Percentiles rank a stretch among this genome's conserved stretches.
phyloP scores from a whole-genome alignment of 306 rosid species.

The Quercus parvula region DNA sequence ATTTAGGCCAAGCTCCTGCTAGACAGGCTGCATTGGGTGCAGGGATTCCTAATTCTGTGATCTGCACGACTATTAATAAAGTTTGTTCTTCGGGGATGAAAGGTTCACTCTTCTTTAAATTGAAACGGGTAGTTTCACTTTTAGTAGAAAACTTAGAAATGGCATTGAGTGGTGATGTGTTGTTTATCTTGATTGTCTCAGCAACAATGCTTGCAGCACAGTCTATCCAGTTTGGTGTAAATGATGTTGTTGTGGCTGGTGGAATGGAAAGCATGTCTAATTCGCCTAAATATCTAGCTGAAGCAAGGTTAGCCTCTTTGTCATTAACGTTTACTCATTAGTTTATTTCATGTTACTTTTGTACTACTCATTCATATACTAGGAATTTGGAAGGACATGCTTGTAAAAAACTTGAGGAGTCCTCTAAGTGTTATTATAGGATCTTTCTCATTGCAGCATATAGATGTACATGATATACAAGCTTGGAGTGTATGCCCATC shows the following conservation, averaged over 20 bases:
- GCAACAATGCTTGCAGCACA: slow-evolving; percentile 91
- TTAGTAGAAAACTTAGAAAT: not conserved
- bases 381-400: not conserved
- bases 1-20: slow-evolving; percentile 96
- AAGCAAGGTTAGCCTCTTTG: slow-evolving; percentile 55
- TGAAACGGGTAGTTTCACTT: not conserved
- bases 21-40: slow-evolving; percentile 95
- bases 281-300: slow-evolving; percentile 75
- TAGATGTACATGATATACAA: not conserved
- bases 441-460: not conserved
- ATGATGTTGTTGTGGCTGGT: slow-evolving; percentile 77
- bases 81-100: slow-evolving; percentile 92
- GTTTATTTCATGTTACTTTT: not conserved
- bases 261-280: slow-evolving; percentile 99
- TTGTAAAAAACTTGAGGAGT: slow-evolving; percentile 11
- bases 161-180: slow-evolving; percentile 1
- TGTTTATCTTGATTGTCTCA: slow-evolving; percentile 30
- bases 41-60: slow-evolving; percentile 69
- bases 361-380: not conserved
- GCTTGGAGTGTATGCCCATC: not conserved
- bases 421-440: not conserved
- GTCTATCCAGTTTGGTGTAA: slow-evolving; percentile 63
- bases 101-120: slow-evolving; percentile 38
- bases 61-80: slow-evolving; percentile 91
- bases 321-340: not conserved